Base-by-base conservation (phyloP, 441 rosid species). In the Isatis lusitanica region DNA sequence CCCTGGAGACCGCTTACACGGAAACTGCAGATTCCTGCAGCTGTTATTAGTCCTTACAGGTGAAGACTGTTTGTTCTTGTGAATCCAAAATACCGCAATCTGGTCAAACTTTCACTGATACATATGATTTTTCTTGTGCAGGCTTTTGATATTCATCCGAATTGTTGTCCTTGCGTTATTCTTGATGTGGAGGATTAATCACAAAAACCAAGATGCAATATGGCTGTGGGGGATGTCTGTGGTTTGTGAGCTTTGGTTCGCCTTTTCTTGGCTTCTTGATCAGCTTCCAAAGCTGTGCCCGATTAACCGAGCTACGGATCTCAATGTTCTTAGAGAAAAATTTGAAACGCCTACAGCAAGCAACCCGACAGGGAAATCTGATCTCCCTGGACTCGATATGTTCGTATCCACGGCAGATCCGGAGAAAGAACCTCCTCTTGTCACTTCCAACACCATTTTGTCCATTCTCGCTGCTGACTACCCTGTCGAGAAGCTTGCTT, bases 381-480 rank as follows among this genome's bases (percentile, higher is more conserved):
- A 92, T 76, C 98, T 92, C 65, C 98, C 97, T 12, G 98, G 98
- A 46, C 55, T 90, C 0, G 98, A 92, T 84, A 62, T 92, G 52
- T 92, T 89, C 63, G 98, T 92, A 24, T 90, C 97, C 21, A 92
- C 95, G 64, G 98, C 97, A n/a, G 98, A 92, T 80, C 98, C 98
- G 2, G 97, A 90, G 77, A 92, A 92, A 76, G 98, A 92, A 76
- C 98, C 98, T 8, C 98, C 97, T 57, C 98, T 92, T 71, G 98
- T 92, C 64, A 92, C 97, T 51, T 88, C 97, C 63, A 92, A 92
- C 84, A 92, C 98, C 24, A 90, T 92, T 63, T 75, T 92, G 48
- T 92, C 98, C 42, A 92, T 92, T 76, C 85, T 92, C 2, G 98
- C 97, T 55, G 93, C 88, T 63, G 83, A 89, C 64, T 92, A 87